Evolutionary conservation across 768 basidiomycete genomes (phyloP), one percentile per base, ranked within the genome.

Genomic region (Amanita fuliginea): DNA sequence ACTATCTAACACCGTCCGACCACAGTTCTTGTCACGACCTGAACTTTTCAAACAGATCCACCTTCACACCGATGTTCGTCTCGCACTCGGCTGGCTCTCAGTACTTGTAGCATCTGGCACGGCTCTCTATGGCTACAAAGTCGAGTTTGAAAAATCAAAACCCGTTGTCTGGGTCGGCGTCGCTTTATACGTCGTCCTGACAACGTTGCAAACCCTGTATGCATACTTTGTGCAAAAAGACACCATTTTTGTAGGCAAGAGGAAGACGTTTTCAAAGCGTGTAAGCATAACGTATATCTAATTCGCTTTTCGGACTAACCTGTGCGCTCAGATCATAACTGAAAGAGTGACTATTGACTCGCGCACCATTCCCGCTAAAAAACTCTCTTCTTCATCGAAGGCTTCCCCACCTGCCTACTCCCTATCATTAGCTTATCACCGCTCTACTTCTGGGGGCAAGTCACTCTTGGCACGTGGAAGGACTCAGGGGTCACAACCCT

Each of bases 131-230:
- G 88, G 90, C 30, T 91, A 83, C 66, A 83, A 85, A 59, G 69
- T 83, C 40, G 85, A 87, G n/a, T 98, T 95, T 62, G 88, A 95
- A 64, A 76, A 83, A 62, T 80, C 86, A 53, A 95, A 96, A 67
- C 75, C 78, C 9, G 78, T 78, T 28, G 78, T 95, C 16, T 83
- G 81, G 74, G 72, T 74, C 7, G 92, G 91, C 2, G 76, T 96
- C 57, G 77, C 83, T 49, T 51, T 81, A 90, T 87, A 65, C 61
- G 88, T 77, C 26, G 39, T 46, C 49, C 44, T 97, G 53, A 88
- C 86, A 2, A 61, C 75, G 22, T 60, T 81, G 9, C 85, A 91
- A 63, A 77, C 85, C 10, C 67, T 88, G 28, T 95, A 95, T 59
- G 76, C 84, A n/a, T 88, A 86, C 61, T 87, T 89, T 55, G 65